phyloP scores from a whole-genome alignment of 306 rosid genomes.

The Canavalia ensiformis region DNA sequence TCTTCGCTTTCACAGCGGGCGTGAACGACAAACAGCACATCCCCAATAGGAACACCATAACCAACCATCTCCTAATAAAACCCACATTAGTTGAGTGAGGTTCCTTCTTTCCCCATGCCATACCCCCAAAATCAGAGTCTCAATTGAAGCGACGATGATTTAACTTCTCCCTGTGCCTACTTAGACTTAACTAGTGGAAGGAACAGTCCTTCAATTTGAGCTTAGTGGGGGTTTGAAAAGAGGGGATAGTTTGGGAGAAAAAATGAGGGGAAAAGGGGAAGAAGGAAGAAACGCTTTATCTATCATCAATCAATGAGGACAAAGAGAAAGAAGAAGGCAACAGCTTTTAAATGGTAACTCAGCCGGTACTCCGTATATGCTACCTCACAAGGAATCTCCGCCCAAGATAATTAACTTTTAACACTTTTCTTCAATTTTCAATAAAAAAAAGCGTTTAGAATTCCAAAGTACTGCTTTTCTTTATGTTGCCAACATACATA shows the following conservation, averaged over 20 bases:
- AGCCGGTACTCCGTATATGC: not conserved
- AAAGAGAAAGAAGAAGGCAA: not conserved
- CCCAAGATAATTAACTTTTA: not conserved
- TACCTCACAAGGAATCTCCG: not conserved
- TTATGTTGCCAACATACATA: no score
- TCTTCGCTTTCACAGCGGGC: not conserved
- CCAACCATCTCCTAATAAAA: not conserved
- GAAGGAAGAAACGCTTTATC: not conserved
- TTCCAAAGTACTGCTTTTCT: no score
- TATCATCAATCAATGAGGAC: not conserved
- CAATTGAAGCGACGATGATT: no score
- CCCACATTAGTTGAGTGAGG: slow-evolving; percentile 7
- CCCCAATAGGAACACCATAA: slow-evolving; percentile 17
- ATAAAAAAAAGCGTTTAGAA: no score
- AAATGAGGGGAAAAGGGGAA: not conserved
- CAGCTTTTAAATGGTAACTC: not conserved
- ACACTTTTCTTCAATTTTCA: no score
- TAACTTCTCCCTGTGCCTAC: not conserved
- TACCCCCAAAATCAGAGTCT: not conserved
- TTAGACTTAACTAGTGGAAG: not conserved
- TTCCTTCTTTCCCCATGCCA: slow-evolving; percentile 29
- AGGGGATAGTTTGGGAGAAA: not conserved
- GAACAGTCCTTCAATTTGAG: not conserved
- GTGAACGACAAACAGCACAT: not conserved
- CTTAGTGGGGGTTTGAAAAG: slow-evolving; percentile 16